Conservation (phyloP, 108 stramenopile species). For the Tribonema minus region DNA sequence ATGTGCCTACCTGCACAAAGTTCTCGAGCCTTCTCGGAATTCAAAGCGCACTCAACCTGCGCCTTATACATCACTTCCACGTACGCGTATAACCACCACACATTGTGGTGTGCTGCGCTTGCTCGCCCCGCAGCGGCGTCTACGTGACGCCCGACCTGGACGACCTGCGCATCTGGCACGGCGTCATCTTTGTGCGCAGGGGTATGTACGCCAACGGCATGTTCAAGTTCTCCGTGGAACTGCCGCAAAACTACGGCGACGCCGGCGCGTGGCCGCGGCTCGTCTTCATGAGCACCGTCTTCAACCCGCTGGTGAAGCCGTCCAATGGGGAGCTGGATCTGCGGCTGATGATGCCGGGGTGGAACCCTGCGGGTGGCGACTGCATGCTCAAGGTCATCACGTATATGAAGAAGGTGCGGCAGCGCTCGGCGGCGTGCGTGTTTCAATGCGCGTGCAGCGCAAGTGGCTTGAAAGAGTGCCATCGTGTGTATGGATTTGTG, state of each 20-base stretch:
- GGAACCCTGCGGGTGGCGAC: conserved; percentile 79
- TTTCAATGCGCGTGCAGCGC: too few species aligned
- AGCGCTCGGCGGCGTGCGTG: too few species aligned
- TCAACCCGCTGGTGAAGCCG: conserved; percentile 79
- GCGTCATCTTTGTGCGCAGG: conserved; percentile 87
- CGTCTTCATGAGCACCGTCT: conserved; percentile 69
- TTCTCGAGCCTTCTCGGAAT: too few species aligned
- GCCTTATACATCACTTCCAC: too few species aligned
- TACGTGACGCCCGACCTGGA: conserved; percentile 76
- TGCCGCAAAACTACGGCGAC: conserved; percentile 81
- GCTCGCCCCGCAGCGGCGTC: too few species aligned
- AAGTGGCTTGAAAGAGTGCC: too few species aligned
- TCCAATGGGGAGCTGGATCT: conserved; percentile 76
- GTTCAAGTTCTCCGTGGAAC: conserved; percentile 77
- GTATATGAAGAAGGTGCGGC: conserved; percentile 88
- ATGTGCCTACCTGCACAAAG: too few species aligned
- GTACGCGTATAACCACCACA: too few species aligned
- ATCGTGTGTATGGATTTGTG: too few species aligned
- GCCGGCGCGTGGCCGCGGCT: conserved; percentile 70
- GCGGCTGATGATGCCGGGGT: conserved; percentile 65
- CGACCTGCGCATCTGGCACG: conserved; percentile 74
- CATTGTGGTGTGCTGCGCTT: too few species aligned
- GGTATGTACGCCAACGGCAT: conserved; percentile 82
- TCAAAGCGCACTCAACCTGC: too few species aligned
- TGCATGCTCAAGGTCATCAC: conserved; percentile 85